These are phyloP conservation scores for Aphanomyces stellatus DNA, from an alignment of 352 stramenopile species.

Conservation along the genomic window DNA sequence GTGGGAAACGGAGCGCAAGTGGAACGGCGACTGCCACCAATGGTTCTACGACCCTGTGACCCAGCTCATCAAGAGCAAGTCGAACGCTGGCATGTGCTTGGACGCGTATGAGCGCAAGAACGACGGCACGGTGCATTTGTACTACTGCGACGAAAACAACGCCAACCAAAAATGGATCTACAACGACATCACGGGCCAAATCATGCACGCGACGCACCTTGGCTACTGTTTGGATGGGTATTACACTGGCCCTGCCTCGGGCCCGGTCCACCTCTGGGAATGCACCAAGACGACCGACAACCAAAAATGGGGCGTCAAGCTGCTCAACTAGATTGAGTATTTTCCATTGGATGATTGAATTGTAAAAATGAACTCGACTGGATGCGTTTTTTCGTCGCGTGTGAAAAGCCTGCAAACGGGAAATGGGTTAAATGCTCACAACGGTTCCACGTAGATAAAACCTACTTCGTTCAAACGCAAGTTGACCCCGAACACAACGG, in stretches of 20 bases:
- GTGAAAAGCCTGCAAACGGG: no score
- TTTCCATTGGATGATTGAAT: no score
- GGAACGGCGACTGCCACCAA: slow-evolving; percentile 24
- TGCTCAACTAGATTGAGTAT: no score
- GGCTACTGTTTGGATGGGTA: slow-evolving; percentile 47
- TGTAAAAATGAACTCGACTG: no score
- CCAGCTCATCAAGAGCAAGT: slow-evolving; percentile 43
- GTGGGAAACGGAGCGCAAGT: slow-evolving; percentile 28
- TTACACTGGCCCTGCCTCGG: slow-evolving; percentile 38
- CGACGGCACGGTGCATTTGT: slow-evolving; percentile 37
- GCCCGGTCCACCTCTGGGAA: slow-evolving; percentile 40
- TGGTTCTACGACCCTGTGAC: slow-evolving; percentile 55
- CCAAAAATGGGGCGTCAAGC: slow-evolving; percentile 3
- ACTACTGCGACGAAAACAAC: slow-evolving; percentile 40
- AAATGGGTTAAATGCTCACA: no score
- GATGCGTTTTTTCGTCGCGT: no score
- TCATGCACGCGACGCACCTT: slow-evolving; percentile 35
- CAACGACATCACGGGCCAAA: slow-evolving; percentile 34
- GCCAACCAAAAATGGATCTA: slow-evolving; percentile 62
- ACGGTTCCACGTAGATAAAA: no score
- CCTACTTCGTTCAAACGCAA: no score
- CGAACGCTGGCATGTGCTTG: neutral
- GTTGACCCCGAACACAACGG: no score
- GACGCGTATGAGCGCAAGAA: slow-evolving; percentile 22
- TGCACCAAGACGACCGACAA: slow-evolving; percentile 13